Evolutionary conservation across 164 flowering plant genomes (phyloP).

Genomic region (Sextonia rubra): DNA sequence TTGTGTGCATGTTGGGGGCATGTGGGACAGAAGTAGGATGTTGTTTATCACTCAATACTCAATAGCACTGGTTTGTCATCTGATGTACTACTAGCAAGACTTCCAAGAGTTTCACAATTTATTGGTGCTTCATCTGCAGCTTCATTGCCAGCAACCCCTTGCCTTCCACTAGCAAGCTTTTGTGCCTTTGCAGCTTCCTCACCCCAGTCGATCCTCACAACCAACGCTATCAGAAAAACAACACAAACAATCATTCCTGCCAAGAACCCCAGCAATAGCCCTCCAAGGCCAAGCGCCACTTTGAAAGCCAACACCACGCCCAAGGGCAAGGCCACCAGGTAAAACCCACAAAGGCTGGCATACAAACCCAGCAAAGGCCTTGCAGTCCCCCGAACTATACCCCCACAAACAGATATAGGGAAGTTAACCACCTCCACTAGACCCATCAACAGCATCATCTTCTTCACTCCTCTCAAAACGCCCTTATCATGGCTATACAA

Average conservation of each 20-base stretch:
- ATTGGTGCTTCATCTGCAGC: neutral
- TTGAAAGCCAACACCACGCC: conserved; percentile 61
- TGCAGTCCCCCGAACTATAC: conserved; percentile 82
- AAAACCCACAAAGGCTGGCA: conserved; percentile 73
- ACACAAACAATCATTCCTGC: conserved; percentile 50
- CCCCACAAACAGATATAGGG: conserved; percentile 72
- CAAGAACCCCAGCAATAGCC: conserved; percentile 64
- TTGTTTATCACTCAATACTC: neutral
- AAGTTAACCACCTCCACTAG: conserved; percentile 69
- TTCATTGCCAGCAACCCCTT: conserved; percentile 8
- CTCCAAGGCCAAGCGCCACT: conserved; percentile 45
- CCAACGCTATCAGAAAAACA: conserved; percentile 44
- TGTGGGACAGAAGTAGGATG: neutral
- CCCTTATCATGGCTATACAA: conserved; percentile 58
- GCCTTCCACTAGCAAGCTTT: conserved; percentile 25
- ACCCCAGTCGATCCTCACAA: conserved; percentile 60
- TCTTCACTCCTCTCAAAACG: conserved; percentile 53
- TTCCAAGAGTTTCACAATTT: neutral
- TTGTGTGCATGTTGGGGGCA: neutral
- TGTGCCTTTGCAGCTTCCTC: conserved; percentile 71
- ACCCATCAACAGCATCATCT: conserved; percentile 69
- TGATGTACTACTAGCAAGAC: neutral
- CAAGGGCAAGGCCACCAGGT: conserved; percentile 71
- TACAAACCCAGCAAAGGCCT: conserved; percentile 64
- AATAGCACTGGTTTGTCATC: neutral